Percentiles rank a stretch among this genome's conserved stretches.
Conservation (phyloP, 805 yeast genomes). For the Priceomyces carsonii region DNA sequence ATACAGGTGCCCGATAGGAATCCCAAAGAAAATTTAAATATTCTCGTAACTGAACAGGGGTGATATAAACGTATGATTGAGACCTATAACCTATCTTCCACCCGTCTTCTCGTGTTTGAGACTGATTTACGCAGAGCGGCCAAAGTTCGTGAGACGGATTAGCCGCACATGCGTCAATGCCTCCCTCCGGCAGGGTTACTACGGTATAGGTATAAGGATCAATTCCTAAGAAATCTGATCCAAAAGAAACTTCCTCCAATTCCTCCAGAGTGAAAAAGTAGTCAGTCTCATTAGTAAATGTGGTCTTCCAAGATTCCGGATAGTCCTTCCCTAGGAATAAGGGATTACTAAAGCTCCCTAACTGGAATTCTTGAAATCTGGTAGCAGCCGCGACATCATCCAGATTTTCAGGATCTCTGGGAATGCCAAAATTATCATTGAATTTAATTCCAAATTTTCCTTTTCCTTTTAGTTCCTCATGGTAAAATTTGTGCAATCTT, state of each 20-base stretch:
- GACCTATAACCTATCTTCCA: conserved; percentile 24
- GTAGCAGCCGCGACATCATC: conserved; percentile 25
- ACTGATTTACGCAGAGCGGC: conserved; percentile 25
- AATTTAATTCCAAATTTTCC: conserved; percentile 27
- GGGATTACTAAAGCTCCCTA: conserved; percentile 29
- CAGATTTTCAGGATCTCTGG: conserved; percentile 21
- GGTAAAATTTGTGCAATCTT: conserved; percentile 19
- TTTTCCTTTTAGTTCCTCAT: conserved; percentile 24
- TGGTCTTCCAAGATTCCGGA: conserved; percentile 21
- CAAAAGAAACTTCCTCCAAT: conserved; percentile 18
- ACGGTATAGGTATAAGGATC: conserved; percentile 28
- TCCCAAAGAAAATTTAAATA: conserved; percentile 25
- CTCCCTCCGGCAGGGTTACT: conserved; percentile 19
- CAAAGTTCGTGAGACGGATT: conserved; percentile 18
- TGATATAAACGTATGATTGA: conserved; percentile 20
- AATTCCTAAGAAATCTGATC: conserved; percentile 33
- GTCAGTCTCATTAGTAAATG: conserved; percentile 16
- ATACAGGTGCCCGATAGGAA: conserved; percentile 22
- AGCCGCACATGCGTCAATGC: conserved; percentile 22
- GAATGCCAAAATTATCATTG: conserved; percentile 26
- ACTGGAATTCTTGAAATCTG: conserved; percentile 21
- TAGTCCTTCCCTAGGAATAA: conserved; percentile 29
- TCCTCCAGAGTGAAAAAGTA: conserved; percentile 25
- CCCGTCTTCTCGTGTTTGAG: conserved; percentile 13
- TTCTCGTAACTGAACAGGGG: conserved; percentile 24